Conservation (phyloP, 495 filamentous ascomycete genomes). For the Penicillium soppii region DNA sequence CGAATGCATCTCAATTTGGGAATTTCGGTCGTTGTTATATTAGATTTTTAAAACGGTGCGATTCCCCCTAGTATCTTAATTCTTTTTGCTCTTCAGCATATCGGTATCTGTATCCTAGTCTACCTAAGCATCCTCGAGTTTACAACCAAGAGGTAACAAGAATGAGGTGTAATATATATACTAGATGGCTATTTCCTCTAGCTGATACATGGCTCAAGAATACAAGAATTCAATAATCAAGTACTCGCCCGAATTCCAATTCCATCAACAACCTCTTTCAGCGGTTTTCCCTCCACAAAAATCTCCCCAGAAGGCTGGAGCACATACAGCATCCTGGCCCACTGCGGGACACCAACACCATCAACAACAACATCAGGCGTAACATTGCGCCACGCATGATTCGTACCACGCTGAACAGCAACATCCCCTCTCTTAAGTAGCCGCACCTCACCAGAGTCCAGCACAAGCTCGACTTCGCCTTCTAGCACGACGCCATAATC, state of each 20-base stretch:
- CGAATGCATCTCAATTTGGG: too few species aligned
- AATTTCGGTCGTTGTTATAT: too few species aligned
- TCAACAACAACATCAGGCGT: slow-evolving; percentile 26
- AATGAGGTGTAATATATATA: too few species aligned
- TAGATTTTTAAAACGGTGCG: too few species aligned
- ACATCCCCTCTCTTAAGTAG: slow-evolving; percentile 68
- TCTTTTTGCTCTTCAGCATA: too few species aligned
- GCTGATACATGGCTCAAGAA: neutral
- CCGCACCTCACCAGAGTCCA: slow-evolving; percentile 59
- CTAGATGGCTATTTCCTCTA: too few species aligned
- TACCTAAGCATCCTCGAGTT: too few species aligned
- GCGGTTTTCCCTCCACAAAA: slow-evolving; percentile 33
- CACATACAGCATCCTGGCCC: slow-evolving; percentile 60
- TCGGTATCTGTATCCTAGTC: too few species aligned
- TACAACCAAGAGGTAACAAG: too few species aligned
- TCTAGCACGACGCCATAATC: slow-evolving; percentile 77
- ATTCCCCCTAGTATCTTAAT: too few species aligned
- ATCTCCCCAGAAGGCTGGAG: slow-evolving; percentile 43
- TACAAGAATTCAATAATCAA: slow-evolving; percentile 10
- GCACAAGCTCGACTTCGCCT: slow-evolving; percentile 72
- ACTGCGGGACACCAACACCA: slow-evolving; percentile 19
- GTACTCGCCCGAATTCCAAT: slow-evolving; percentile 33
- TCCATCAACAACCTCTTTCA: slow-evolving; percentile 47
- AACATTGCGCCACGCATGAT: slow-evolving; percentile 40
- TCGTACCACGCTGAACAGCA: slow-evolving; percentile 59